Evolutionary conservation across 306 rosid species (phyloP).

Genomic region (Nissolia schottii): DNA sequence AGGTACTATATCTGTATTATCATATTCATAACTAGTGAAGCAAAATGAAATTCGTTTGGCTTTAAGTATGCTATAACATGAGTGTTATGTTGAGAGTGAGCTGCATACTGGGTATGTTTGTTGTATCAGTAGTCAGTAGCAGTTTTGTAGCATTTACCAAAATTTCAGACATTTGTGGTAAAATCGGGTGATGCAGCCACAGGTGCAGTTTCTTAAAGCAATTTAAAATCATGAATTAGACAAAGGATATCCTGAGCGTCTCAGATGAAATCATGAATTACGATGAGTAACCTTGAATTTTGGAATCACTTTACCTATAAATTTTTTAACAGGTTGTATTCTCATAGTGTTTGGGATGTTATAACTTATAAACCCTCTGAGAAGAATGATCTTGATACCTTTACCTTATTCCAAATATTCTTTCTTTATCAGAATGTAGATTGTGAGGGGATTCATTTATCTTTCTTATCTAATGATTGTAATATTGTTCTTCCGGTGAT

Average conservation of each 20-base stretch:
- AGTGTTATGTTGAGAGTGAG: not conserved
- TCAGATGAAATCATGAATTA: not conserved
- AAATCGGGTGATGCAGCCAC: too few relatives aligned
- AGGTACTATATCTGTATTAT: too few relatives aligned
- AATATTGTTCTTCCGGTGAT: not conserved
- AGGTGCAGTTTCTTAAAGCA: too few relatives aligned
- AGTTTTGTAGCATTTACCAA: too few relatives aligned
- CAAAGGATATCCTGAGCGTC: not conserved
- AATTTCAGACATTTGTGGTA: too few relatives aligned
- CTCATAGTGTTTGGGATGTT: not conserved
- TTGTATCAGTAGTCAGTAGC: too few relatives aligned
- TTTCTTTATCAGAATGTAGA: not conserved
- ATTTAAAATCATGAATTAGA: not conserved
- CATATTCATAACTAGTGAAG: too few relatives aligned
- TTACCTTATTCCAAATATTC: not conserved
- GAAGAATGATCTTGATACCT: not conserved
- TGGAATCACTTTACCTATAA: not conserved
- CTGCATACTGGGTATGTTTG: not conserved
- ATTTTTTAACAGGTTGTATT: not conserved
- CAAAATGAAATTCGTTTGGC: not conserved
- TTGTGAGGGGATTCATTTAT: not conserved
- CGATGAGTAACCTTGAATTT: not conserved
- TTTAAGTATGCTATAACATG: not conserved
- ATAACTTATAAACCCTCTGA: not conserved
- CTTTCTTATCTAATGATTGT: not conserved